A percentile compares a stretch with the other conserved stretches of the same genome.
Evolutionary conservation across 768 basidiomycete genomes (phyloP).

Genomic region (Phaffia tasmanica): DNA sequence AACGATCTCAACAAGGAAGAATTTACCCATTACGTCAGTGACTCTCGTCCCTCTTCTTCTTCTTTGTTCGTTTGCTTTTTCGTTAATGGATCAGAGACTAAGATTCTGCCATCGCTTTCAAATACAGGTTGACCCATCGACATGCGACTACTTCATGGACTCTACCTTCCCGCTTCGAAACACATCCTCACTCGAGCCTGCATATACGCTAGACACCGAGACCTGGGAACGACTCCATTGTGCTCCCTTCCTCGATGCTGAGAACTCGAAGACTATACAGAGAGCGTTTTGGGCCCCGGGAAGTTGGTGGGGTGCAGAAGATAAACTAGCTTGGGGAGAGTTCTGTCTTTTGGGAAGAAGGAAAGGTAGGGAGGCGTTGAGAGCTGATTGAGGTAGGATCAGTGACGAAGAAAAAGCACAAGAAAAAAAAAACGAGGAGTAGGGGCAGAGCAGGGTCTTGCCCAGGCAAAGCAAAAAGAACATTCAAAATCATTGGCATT

Average conservation of each 20-base stretch:
- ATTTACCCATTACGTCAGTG: constrained; percentile 60
- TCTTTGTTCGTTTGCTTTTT: neutral
- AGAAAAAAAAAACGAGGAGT: too few species aligned
- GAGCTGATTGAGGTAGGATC: too few species aligned
- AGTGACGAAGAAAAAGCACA: too few species aligned
- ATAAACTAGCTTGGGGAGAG: constrained; percentile 67
- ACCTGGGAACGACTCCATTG: constrained; percentile 78
- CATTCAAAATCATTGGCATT: too few species aligned
- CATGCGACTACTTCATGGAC: constrained; percentile 85
- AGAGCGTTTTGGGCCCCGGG: constrained; percentile 73
- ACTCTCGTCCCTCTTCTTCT: constrained; percentile 21
- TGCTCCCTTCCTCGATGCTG: constrained; percentile 69
- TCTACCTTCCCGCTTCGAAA: constrained; percentile 71
- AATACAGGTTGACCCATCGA: constrained; percentile 50
- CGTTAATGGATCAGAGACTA: neutral
- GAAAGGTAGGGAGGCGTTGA: too few species aligned
- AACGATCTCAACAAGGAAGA: constrained; percentile 85
- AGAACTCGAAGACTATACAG: constrained; percentile 58
- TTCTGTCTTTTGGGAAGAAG: constrained; percentile 66
- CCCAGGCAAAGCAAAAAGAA: too few species aligned
- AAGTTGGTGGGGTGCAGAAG: constrained; percentile 48
- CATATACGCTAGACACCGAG: constrained; percentile 54
- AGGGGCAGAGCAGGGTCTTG: too few species aligned
- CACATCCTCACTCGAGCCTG: constrained; percentile 51
- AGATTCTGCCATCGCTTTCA: constrained; percentile 1